These are phyloP conservation scores for Veloboletus limbatus DNA, from an alignment of 1,284 basidiomycete genomes.

Conservation along the genomic window DNA sequence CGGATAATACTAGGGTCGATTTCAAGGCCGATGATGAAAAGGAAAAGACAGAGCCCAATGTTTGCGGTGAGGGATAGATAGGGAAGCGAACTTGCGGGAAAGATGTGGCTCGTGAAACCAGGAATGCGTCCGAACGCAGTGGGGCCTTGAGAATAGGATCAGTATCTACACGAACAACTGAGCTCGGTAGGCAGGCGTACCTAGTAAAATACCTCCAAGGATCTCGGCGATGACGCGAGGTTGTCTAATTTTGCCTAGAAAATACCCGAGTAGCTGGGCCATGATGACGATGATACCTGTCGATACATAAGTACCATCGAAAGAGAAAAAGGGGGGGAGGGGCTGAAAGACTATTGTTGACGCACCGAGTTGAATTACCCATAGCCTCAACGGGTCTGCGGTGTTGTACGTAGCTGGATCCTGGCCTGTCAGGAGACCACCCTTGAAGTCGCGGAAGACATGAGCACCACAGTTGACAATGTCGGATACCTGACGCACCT, in stretches of 20 bases:
- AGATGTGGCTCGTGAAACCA: conserved; percentile 80
- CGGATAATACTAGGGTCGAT: conserved; percentile 73
- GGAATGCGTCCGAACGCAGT: conserved; percentile 77
- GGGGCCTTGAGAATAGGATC: conserved; percentile 46
- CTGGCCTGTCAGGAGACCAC: conserved; percentile 68
- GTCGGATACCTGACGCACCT: conserved; percentile 31
- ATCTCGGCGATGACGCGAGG: conserved; percentile 89
- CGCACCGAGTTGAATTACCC: conserved; percentile 86
- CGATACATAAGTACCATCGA: neutral
- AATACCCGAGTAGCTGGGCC: conserved; percentile 73
- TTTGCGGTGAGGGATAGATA: conserved; percentile 90
- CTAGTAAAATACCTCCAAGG: conserved; percentile 86
- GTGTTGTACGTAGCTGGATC: conserved; percentile 68
- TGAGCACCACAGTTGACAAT: neutral
- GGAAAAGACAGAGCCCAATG: conserved; percentile 89
- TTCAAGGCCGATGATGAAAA: conserved; percentile 91
- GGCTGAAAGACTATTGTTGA: conserved; percentile 6
- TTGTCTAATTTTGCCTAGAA: conserved; percentile 72
- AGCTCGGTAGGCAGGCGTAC: conserved; percentile 31
- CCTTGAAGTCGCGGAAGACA: conserved; percentile 38
- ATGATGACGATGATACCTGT: conserved; percentile 58
- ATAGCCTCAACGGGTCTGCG: conserved; percentile 77
- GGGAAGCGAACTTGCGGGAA: conserved; percentile 68
- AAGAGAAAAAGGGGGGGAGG: neutral
- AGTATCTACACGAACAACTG: neutral